Percentiles rank a stretch among this genome's conserved stretches.
phyloP scores from a whole-genome alignment of 139 green algal species.

The Closterium sp. region DNA sequence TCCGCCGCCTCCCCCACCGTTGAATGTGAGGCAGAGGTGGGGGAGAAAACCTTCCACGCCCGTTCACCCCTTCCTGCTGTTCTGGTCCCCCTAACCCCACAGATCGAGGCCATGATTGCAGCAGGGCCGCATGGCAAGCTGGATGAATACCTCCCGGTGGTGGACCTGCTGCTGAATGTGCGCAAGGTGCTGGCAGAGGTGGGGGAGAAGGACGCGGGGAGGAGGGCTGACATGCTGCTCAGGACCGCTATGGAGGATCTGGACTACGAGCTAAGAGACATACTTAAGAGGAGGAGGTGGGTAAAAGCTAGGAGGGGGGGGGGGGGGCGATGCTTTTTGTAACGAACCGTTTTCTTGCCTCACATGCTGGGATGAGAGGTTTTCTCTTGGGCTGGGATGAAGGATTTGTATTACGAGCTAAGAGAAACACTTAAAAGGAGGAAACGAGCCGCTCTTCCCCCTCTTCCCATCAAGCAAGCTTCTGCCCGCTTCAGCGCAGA shows the following conservation, averaged over 20 bases:
- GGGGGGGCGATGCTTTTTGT: neutral
- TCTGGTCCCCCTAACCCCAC: too few species aligned
- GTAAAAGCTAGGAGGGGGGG: too few species aligned
- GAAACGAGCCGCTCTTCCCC: neutral
- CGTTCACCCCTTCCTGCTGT: neutral
- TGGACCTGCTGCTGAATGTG: neutral
- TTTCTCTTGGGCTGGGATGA: neutral
- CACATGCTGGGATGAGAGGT: too few species aligned
- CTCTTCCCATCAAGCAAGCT: too few species aligned
- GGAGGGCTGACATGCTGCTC: neutral
- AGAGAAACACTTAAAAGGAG: neutral
- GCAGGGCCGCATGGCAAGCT: neutral
- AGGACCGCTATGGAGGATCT: neutral
- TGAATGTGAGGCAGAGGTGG: too few species aligned
- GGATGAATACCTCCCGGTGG: neutral
- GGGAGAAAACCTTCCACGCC: too few species aligned
- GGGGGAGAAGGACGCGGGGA: neutral
- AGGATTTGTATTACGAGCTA: neutral
- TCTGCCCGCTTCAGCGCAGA: too few species aligned
- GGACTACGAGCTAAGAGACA: neutral
- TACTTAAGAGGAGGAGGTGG: neutral
- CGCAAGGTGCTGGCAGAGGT: neutral
- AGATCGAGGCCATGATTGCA: too few species aligned
- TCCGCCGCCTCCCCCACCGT: too few species aligned
- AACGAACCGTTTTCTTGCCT: too few species aligned